Conservation (phyloP, 2,329 filamentous ascomycete genomes). For the Tolypocladium cylindrosporum region DNA sequence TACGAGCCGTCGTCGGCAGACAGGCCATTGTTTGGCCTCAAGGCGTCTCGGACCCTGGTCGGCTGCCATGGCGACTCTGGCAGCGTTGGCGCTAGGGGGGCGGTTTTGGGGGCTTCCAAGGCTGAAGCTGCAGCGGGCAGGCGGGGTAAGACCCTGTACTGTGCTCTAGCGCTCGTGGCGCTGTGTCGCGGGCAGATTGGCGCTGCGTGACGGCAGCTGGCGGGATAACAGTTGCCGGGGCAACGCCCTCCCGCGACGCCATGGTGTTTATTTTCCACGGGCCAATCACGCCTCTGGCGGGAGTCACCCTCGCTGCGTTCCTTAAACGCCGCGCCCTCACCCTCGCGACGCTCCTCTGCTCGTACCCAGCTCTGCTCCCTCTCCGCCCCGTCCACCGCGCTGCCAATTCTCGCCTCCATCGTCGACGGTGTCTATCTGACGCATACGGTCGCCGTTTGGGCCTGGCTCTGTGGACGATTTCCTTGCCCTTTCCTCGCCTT, state of each 20-base stretch:
- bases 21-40: slow-evolving; percentile 5
- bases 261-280: slow-evolving; percentile 1
- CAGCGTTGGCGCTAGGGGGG: background rate
- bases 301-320: slow-evolving; percentile 2
- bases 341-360: background rate
- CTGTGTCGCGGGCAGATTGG: slow-evolving; percentile 1
- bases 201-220: background rate
- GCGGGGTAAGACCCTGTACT: too few species aligned
- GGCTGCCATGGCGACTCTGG: slow-evolving; percentile 13
- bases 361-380: background rate
- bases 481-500: background rate
- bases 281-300: slow-evolving; percentile 2
- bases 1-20: background rate
- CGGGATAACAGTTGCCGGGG: background rate
- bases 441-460: slow-evolving; percentile 1
- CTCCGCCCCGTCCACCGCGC: background rate
- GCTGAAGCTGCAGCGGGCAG: background rate
- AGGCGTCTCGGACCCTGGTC: slow-evolving; percentile 7
- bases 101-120: background rate
- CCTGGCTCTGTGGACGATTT: background rate
- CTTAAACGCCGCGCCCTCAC: slow-evolving; percentile 1
- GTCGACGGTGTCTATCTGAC: background rate
- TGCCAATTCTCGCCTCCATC: background rate
- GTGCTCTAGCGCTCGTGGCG: background rate
- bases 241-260: background rate